Base-by-base conservation (phyloP, 1,284 basidiomycete species). In the Omphalotus olearius region DNA sequence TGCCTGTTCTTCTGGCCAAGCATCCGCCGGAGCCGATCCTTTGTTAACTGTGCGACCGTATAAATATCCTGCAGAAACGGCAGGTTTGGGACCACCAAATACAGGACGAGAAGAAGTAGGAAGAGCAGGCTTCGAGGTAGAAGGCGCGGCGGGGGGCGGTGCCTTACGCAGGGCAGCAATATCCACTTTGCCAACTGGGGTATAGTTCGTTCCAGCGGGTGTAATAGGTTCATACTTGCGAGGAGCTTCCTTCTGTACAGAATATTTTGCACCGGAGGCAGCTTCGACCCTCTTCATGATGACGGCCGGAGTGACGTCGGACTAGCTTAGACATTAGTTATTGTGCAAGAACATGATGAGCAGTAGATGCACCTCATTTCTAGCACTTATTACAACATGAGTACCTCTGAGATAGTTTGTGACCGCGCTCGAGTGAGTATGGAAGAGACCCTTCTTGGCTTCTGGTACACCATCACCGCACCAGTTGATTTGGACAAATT, bases 401-500 rank as follows among this genome's bases (percentile, higher is more conserved):
- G 89, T 79, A 30, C 88, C 90, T 37, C 85, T 85, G 39, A 98
- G 75, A 67, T 90, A 95, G 58, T 78, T 83, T 46, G 88, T 82
- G 3, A 98, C 91, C 1, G 91, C 81, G 47, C 81, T 80, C 14
- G 92, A 84, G 66, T 98, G 94, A 6, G 85, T 88, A 63, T 91
- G 86, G 72, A 98, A 98, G 25, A 98, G 76, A 13, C 95, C 96
- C 69, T 98, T 98, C 67, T 89, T 87, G 30, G 78, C 79, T 68
- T 88, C 93, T 14, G 95, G 95, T 0, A 98, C 96, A 60, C 96
- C 95, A 62, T 97, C 94, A 47, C 96, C 95, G 62, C 92, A 94
- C 93, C 91, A 93, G 60, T 91, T 91, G 62, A 86, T 80, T 59
- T 96, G 87, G 6, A 98, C 92, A 58, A 95, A 93, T 70, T 98